Percentiles rank a stretch among this genome's conserved stretches.
These are phyloP conservation scores for Alternaria consortialis DNA, from an alignment of 2,329 filamentous ascomycete genomes.

Conservation along the genomic window DNA sequence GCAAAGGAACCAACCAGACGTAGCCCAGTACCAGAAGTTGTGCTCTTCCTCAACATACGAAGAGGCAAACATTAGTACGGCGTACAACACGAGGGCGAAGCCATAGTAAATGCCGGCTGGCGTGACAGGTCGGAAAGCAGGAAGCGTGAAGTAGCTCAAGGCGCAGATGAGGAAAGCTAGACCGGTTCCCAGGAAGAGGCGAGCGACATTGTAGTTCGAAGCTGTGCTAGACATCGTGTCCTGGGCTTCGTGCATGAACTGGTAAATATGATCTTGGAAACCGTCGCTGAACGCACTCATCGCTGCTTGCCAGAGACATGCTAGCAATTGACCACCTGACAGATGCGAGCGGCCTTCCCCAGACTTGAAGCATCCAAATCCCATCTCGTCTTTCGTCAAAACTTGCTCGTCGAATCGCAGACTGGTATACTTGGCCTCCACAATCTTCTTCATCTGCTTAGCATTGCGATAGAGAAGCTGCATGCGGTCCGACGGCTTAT, in stretches of 20 bases:
- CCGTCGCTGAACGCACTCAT: conserved; percentile 21
- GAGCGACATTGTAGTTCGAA: conserved; percentile 84
- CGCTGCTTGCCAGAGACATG: conserved; percentile 71
- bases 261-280: conserved; percentile 50
- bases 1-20: conserved; percentile 71
- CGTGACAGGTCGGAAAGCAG: conserved; percentile 58
- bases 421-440: conserved; percentile 75
- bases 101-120: conserved; percentile 56
- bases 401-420: conserved; percentile 57
- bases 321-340: conserved; percentile 57
- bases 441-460: conserved; percentile 78
- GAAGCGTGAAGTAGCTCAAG: conserved; percentile 47
- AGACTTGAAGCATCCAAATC: conserved; percentile 21
- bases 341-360: conserved; percentile 12
- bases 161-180: conserved; percentile 57
- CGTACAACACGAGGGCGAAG: conserved; percentile 63
- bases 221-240: conserved; percentile 85
- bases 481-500: conserved; percentile 64
- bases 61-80: conserved; percentile 94
- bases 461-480: conserved; percentile 81
- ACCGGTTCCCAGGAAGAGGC: conserved; percentile 61
- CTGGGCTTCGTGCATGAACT: conserved; percentile 78
- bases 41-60: conserved; percentile 99
- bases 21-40: conserved; percentile 96
- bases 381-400: conserved; percentile 14